A percentile compares a stretch with the other conserved stretches of the same genome.
Conservation (phyloP, 1,284 basidiomycete species). For the Rhodotorula sp. region DNA sequence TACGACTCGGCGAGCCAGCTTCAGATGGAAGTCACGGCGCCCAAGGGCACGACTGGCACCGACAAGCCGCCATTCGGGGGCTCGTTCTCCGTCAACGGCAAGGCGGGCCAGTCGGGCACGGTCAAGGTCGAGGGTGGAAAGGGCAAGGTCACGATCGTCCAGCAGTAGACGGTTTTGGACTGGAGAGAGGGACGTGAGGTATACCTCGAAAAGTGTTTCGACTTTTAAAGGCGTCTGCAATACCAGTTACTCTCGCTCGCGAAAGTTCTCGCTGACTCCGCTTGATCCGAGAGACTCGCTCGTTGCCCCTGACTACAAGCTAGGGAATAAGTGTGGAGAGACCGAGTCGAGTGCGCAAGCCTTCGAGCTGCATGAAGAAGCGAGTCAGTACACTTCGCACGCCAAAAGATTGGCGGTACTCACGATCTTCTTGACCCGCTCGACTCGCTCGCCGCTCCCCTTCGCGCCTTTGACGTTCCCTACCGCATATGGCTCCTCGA, state of each 20-base stretch:
- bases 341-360: not conserved
- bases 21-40: conserved; percentile 9
- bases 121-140: conserved; percentile 1
- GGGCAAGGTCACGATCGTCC: not conserved
- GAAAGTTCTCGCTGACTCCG: too few species aligned
- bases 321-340: not conserved
- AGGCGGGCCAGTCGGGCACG: not conserved
- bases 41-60: conserved; percentile 9
- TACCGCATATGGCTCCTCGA: conserved; percentile 19
- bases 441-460: conserved; percentile 18
- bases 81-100: conserved; percentile 3
- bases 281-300: too few species aligned
- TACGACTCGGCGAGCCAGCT: not conserved
- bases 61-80: not conserved
- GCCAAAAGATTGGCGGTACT: not conserved
- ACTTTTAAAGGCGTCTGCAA: too few species aligned
- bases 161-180: not conserved
- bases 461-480: conserved; percentile 28
- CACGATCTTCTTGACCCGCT: conserved; percentile 30
- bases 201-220: too few species aligned
- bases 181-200: not conserved
- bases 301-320: too few species aligned
- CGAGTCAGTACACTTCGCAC: not conserved
- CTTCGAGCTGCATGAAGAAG: not conserved
- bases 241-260: too few species aligned